phyloP scores from a whole-genome alignment of 2,329 filamentous ascomycete genomes.

The Sporothrix schenckii region DNA sequence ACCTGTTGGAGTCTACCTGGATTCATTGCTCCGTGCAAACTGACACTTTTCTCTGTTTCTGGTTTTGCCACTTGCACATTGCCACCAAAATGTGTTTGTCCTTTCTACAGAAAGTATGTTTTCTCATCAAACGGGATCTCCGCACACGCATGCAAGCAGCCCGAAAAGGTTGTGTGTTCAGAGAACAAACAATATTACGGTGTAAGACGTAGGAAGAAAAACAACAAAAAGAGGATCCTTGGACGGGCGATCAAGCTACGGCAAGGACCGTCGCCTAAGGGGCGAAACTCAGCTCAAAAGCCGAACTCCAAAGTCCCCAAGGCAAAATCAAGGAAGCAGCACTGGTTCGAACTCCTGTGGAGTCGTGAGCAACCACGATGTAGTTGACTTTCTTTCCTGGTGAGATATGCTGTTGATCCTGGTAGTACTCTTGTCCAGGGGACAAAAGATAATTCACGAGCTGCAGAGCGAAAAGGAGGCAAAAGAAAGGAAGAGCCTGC shows the following conservation, averaged over 20 bases:
- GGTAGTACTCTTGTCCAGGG: not conserved
- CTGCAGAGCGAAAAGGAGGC: not conserved
- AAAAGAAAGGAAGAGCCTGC: not conserved
- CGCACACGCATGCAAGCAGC: not conserved
- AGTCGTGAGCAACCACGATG: not conserved
- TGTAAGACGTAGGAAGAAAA: not conserved
- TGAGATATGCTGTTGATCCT: not conserved
- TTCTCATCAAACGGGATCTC: slow-evolving; percentile 2
- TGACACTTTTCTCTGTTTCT: not conserved
- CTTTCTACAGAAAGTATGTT: no score
- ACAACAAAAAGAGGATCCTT: not conserved
- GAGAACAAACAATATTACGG: not conserved
- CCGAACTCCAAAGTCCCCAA: not conserved
- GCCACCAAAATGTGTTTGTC: not conserved
- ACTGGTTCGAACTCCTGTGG: not conserved
- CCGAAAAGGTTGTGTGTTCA: no score
- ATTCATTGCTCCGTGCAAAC: not conserved
- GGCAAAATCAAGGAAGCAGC: not conserved
- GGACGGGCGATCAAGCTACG: not conserved
- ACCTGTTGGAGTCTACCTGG: not conserved
- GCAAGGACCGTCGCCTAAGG: slow-evolving; percentile 3
- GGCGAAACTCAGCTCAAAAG: not conserved
- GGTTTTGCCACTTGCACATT: not conserved
- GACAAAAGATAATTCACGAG: not conserved
- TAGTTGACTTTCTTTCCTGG: not conserved